Evolutionary conservation across 139 green algal species (phyloP).

Genomic region (Coelastrella sp.): DNA sequence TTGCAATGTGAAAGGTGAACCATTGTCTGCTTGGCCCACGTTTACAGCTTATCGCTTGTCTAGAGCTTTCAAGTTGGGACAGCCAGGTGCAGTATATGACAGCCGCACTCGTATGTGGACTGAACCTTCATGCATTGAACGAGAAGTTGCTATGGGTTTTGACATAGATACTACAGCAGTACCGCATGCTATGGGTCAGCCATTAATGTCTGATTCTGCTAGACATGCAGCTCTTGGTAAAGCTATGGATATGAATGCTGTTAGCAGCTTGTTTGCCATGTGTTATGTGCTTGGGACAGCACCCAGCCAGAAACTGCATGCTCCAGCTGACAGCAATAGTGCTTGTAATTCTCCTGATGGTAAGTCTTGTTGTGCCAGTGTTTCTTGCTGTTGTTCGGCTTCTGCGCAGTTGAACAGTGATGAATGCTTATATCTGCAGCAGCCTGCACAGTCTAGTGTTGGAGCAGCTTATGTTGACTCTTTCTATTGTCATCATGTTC

Average conservation of each 20-base stretch:
- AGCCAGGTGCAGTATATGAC: not conserved
- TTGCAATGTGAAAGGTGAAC: constrained; percentile 14
- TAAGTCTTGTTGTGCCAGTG: no score
- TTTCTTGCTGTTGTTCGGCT: no score
- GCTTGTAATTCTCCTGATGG: no score
- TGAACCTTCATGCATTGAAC: constrained; percentile 8
- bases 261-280: not conserved
- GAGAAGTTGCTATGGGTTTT: constrained; percentile 23
- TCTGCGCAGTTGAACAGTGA: no score
- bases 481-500: no score
- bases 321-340: not conserved
- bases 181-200: not conserved
- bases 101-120: not conserved
- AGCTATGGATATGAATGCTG: not conserved
- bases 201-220: not conserved
- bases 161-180: not conserved
- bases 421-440: not conserved
- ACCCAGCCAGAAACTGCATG: not conserved
- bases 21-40: not conserved
- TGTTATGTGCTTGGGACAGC: not conserved
- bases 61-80: not conserved
- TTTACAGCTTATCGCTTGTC: not conserved
- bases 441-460: no score
- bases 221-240: not conserved
- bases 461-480: no score